Evolutionary conservation across 805 yeast species (phyloP).

Genomic region (Ogataea methanolica): DNA sequence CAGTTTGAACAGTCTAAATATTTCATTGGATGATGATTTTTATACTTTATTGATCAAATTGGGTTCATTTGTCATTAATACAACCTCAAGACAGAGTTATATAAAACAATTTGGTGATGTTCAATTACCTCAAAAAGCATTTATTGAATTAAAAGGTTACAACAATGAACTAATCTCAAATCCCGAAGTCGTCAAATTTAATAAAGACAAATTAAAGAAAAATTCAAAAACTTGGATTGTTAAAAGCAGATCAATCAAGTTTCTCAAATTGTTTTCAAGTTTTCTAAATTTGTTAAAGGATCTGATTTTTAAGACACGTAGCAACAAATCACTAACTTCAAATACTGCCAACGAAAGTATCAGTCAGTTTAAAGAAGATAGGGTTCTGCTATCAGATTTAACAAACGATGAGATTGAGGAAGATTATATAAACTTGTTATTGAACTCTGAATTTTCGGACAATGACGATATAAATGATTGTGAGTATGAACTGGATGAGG

Average conservation of each 20-base stretch:
- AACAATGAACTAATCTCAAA: neutral
- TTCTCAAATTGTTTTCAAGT: no score
- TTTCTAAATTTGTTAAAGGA: no score
- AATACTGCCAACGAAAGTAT: no score
- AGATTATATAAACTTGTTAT: conserved; percentile 8
- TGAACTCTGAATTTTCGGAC: conserved; percentile 9
- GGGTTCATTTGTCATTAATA: conserved; percentile 61
- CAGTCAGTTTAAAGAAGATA: neutral
- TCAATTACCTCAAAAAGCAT: conserved; percentile 46
- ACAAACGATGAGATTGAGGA: conserved; percentile 6
- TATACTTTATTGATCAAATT: conserved; percentile 55
- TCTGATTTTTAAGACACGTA: conserved; percentile 4
- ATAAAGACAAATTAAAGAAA: neutral
- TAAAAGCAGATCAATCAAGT: no score
- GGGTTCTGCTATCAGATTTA: conserved; percentile 4
- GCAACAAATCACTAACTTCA: conserved; percentile 4
- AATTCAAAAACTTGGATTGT: no score
- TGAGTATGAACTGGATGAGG: conserved; percentile 1
- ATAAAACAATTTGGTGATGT: conserved; percentile 52
- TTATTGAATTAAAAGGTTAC: conserved; percentile 37
- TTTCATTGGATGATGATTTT: conserved; percentile 56
- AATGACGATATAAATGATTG: conserved; percentile 11
- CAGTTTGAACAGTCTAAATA: conserved; percentile 31
- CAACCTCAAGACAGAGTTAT: conserved; percentile 63
- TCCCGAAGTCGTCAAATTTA: neutral